These are phyloP conservation scores for Wickerhamomyces sp. DNA, from an alignment of 1,139 yeast species.

Conservation along the genomic window DNA sequence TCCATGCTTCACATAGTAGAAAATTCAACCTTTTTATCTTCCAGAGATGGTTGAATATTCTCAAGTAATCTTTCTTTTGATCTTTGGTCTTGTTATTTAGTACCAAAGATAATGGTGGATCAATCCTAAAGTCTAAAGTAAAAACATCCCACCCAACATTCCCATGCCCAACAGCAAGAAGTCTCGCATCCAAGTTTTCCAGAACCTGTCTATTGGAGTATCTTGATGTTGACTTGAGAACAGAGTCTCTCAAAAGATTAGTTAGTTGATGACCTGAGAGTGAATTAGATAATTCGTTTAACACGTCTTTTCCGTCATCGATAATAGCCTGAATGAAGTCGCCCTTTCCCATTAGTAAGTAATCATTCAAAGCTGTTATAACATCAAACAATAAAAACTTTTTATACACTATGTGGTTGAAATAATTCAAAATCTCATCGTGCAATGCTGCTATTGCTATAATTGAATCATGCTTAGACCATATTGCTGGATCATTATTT, in stretches of 20 bases:
- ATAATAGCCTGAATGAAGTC: constrained; percentile 73
- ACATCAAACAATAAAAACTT: constrained; percentile 52
- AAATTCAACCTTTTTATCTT: constrained; percentile 60
- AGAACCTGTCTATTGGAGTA: constrained; percentile 33
- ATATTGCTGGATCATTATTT: constrained; percentile 8
- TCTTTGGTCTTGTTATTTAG: constrained; percentile 36
- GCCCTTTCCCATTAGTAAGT: constrained; percentile 67
- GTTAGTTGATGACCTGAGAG: constrained; percentile 67
- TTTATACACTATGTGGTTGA: constrained; percentile 47
- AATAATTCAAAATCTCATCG: constrained; percentile 49
- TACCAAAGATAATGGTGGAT: constrained; percentile 46
- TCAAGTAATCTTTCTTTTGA: constrained; percentile 58
- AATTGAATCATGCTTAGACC: constrained; percentile 9
- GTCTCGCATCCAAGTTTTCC: constrained; percentile 75
- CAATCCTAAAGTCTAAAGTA: constrained; percentile 76
- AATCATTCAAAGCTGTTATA: constrained; percentile 56
- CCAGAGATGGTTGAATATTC: constrained; percentile 86
- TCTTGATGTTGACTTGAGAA: constrained; percentile 58
- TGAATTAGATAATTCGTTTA: constrained; percentile 58
- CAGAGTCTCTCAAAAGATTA: constrained; percentile 60
- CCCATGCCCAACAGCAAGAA: constrained; percentile 68
- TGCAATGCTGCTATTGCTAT: constrained; percentile 47
- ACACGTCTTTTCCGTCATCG: constrained; percentile 46
- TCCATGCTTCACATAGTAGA: constrained; percentile 48
- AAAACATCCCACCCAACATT: constrained; percentile 88